Percentiles rank a stretch among this genome's conserved stretches.
Evolutionary conservation across 768 basidiomycete genomes (phyloP).

Genomic region (Hygrocybe coccinea): DNA sequence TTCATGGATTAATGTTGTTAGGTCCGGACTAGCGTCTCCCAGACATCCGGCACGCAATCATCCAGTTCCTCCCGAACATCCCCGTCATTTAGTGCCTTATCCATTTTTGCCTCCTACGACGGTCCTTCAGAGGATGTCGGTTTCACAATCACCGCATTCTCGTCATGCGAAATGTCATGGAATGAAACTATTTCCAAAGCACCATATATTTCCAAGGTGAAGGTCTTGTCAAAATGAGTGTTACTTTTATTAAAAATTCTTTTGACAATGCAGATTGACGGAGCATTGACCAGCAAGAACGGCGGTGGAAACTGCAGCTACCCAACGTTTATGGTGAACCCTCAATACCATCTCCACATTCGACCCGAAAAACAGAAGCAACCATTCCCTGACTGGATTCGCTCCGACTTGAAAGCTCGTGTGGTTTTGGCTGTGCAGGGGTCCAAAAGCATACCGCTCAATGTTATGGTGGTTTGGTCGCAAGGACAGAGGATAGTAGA

Average conservation of each 20-base stretch:
- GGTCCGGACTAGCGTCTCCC: constrained; percentile 36
- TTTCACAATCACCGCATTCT: constrained; percentile 64
- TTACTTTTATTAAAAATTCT: not conserved
- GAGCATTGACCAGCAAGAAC: constrained; percentile 59
- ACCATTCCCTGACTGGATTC: constrained; percentile 6
- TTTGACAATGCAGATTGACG: constrained; percentile 45
- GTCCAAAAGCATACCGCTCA: constrained; percentile 64
- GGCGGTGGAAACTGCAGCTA: constrained; percentile 80
- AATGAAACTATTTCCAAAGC: constrained; percentile 37
- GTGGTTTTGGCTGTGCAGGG: constrained; percentile 48
- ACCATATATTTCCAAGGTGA: constrained; percentile 40
- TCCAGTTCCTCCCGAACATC: no score
- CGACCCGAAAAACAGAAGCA: constrained; percentile 29
- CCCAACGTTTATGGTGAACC: constrained; percentile 84
- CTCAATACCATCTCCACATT: constrained; percentile 74
- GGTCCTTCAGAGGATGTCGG: constrained; percentile 55
- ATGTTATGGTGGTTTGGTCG: constrained; percentile 70
- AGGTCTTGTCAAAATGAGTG: not conserved
- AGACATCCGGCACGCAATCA: constrained; percentile 35
- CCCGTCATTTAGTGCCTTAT: constrained; percentile 38
- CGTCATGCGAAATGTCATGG: constrained; percentile 44
- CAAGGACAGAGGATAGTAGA: constrained; percentile 67
- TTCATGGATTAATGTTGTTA: constrained; percentile 12
- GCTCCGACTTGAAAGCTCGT: constrained; percentile 31
- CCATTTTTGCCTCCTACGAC: constrained; percentile 65